Conservation (phyloP, 192 early-diverging fungal species). For the Coemansia guatemalensis region DNA sequence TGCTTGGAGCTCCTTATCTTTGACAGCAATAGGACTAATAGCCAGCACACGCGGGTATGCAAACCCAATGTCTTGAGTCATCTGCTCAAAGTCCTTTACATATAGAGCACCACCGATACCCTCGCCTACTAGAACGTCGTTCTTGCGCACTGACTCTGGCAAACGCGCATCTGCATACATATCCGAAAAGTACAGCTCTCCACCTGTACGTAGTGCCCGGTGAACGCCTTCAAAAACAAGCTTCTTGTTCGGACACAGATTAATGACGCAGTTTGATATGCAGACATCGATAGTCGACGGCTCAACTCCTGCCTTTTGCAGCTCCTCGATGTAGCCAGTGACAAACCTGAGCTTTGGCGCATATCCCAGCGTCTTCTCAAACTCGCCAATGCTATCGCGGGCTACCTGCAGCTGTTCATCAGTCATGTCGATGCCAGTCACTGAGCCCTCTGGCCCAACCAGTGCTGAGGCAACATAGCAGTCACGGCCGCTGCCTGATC, state of each 20-base stretch:
- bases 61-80: conserved; percentile 35
- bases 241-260: conserved; percentile 55
- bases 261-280: conserved; percentile 52
- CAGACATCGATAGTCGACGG: conserved; percentile 44
- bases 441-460: conserved; percentile 43
- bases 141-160: conserved; percentile 35
- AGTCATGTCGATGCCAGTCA: conserved; percentile 55
- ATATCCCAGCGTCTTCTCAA: conserved; percentile 37
- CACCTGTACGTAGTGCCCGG: conserved; percentile 33
- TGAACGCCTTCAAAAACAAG: conserved; percentile 45
- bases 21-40: conserved; percentile 18
- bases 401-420: conserved; percentile 52
- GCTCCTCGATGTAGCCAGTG: conserved; percentile 50
- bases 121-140: conserved; percentile 51
- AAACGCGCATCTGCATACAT: conserved; percentile 48
- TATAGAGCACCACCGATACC: conserved; percentile 47
- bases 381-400: conserved; percentile 21
- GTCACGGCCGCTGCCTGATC: conserved; percentile 52
- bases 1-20: conserved; percentile 30
- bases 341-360: conserved; percentile 43
- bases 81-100: conserved; percentile 39
- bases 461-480: conserved; percentile 51
- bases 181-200: conserved; percentile 52
- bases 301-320: conserved; percentile 27
- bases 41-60: conserved; percentile 14